Evolutionary conservation across 2,329 filamentous ascomycete species (phyloP).

Genomic region (Cytospora chrysosperma): DNA sequence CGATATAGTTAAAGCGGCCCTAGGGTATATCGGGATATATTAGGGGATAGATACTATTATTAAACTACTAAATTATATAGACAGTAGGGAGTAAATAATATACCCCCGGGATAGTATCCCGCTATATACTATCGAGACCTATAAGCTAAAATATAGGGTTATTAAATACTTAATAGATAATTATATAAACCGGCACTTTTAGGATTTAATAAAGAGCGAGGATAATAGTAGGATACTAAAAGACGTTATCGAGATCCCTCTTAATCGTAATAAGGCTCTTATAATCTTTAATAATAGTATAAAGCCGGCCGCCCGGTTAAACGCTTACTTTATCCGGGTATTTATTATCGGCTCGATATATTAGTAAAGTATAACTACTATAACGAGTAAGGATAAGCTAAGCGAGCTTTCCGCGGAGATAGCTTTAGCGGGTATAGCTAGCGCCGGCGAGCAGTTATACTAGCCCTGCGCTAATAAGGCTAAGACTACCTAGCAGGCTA

Average conservation of each 20-base stretch:
- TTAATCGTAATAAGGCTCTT: accelerated
- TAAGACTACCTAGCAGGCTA: no score
- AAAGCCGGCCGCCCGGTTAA: no score
- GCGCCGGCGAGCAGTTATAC: no score
- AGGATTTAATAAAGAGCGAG: not conserved
- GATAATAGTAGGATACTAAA: not conserved
- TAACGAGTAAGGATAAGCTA: no score
- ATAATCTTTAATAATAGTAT: not conserved
- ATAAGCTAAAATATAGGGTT: not conserved
- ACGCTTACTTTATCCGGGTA: no score
- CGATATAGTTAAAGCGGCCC: not conserved
- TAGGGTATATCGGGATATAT: not conserved
- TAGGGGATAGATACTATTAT: not conserved
- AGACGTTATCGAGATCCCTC: not conserved
- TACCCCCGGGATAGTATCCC: not conserved
- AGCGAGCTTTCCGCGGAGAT: no score
- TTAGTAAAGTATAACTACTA: no score
- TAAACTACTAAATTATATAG: not conserved
- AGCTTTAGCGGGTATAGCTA: no score
- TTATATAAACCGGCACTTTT: not conserved
- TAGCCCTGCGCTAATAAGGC: no score
- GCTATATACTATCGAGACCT: not conserved
- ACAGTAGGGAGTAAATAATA: not conserved
- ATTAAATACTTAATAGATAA: not conserved
- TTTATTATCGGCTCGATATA: no score